Percentiles rank a stretch among this genome's conserved stretches.
Conservation (phyloP, 2,329 filamentous ascomycete genomes). For the Parastagonospora nodorum region DNA sequence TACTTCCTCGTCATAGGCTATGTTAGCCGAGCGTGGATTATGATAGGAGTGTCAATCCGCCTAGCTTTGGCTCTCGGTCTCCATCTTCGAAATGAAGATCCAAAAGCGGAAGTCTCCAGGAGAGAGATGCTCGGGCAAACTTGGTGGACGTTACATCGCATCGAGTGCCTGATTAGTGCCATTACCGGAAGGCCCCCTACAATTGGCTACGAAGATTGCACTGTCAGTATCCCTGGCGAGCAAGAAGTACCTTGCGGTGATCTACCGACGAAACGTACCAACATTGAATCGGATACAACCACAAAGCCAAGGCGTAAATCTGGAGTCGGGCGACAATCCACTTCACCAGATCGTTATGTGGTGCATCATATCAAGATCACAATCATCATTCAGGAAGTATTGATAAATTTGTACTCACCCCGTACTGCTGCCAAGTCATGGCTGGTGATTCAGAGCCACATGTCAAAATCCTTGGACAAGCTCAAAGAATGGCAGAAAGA, state of each 20-base stretch:
- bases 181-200: constrained; percentile 48
- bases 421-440: constrained; percentile 40
- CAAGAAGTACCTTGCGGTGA: too few relatives aligned
- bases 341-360: constrained; percentile 9
- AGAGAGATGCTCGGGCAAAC: constrained; percentile 44
- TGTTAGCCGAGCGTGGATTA: constrained; percentile 41
- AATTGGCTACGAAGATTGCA: constrained; percentile 40
- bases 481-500: constrained; percentile 39
- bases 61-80: constrained; percentile 46
- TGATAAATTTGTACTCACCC: constrained; percentile 44
- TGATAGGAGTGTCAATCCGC: constrained; percentile 45
- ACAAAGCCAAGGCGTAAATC: neutral
- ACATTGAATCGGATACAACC: neutral
- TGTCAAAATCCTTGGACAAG: constrained; percentile 34
- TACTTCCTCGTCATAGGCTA: constrained; percentile 35
- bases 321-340: neutral
- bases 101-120: constrained; percentile 17
- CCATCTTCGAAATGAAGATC: constrained; percentile 45
- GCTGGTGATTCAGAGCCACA: constrained; percentile 42
- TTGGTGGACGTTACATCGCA: constrained; percentile 48
- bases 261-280: too few relatives aligned
- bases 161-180: constrained; percentile 45
- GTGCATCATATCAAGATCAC: constrained; percentile 28
- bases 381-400: constrained; percentile 38
- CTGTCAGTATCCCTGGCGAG: constrained; percentile 31